Evolutionary conservation across 352 stramenopile genomes (phyloP), one percentile per base, ranked within the genome.

Genomic region (Phytophthora fragariae): DNA sequence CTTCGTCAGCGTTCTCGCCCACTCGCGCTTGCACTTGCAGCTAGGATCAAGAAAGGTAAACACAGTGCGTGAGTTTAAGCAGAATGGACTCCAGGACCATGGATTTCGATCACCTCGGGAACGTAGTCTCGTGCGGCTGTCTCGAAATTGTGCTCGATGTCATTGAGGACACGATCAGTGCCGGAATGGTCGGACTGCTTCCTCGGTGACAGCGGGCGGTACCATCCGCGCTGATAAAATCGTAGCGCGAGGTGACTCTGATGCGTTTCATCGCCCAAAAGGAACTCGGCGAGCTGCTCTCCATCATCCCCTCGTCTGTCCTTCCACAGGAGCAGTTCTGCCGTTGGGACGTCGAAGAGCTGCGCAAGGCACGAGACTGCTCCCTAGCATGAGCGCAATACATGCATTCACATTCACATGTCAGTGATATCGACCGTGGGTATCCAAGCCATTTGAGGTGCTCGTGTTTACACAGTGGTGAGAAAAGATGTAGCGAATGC

Each of bases 161-260:
- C 61, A 35, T 66, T 62, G 17, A 79, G 73, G 29, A 65, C 54
- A 11, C 33, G 61, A 65, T 82, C 72, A 10, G 24, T 11, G 5
- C 37, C 65, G n/a, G 61, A 27, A 2, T 54, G 60, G 31, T 75
- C 63, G 10, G 50, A 59, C 5, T 69, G 61, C 37, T 71, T 74
- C 31, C 71, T 72, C 17, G 71, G 71, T 24, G 55, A 75, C n/a
- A 90, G 39, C 4, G 62, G 68, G 14, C 79, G 76, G 12, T 73
- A 66, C 83, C 83, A 92, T 10, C 82, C 82, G 37, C 85, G 76
- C 19, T 79, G 69, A 29, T 82, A 89, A 65, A 91, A 92, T n/a
- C 78, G 74, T 12, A 86, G 72, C 12, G 50, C 53, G 27, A 90
- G 68, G 5, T 79, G 44, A 11, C 73, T 67, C 19, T 79, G 77